Conservation (phyloP, 441 rosid genomes). For the Gossypium davidsonii region DNA sequence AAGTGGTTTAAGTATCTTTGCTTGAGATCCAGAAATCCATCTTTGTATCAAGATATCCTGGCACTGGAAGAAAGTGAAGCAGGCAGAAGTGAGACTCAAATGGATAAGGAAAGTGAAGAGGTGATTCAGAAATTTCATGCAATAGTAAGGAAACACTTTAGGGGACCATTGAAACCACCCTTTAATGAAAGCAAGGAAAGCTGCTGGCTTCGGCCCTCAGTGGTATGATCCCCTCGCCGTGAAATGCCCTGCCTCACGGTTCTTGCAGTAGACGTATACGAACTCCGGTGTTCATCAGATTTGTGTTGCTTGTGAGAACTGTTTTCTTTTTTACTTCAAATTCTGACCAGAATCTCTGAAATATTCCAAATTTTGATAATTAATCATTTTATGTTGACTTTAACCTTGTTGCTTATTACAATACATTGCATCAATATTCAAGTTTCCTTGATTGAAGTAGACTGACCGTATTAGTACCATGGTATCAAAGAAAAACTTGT, state of each 20-base stretch:
- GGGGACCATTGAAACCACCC: slow-evolving; percentile 90
- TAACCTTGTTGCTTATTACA: background rate
- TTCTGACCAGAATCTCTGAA: background rate
- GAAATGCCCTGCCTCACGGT: slow-evolving; percentile 29
- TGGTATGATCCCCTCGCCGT: slow-evolving; percentile 87
- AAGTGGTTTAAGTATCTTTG: slow-evolving; percentile 59
- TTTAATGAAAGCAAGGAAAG: slow-evolving; percentile 67
- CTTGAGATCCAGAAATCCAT: slow-evolving; percentile 24
- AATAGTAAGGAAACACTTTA: slow-evolving; percentile 57
- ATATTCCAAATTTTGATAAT: background rate
- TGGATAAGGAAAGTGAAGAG: slow-evolving; percentile 31
- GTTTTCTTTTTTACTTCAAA: background rate
- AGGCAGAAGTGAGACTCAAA: slow-evolving; percentile 13
- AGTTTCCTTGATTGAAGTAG: too few relatives aligned
- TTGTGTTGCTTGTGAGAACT: background rate
- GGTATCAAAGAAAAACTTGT: too few relatives aligned
- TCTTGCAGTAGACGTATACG: background rate
- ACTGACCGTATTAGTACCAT: too few relatives aligned
- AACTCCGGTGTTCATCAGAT: background rate
- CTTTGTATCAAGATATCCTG: slow-evolving; percentile 1
- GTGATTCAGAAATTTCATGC: slow-evolving; percentile 61
- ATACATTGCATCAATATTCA: too few relatives aligned
- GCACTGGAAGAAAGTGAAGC: slow-evolving; percentile 16
- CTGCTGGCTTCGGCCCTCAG: slow-evolving; percentile 83
- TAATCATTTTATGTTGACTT: background rate